A percentile compares a stretch with the other conserved stretches of the same genome.
phyloP scores from a whole-genome alignment of 202 grass and related monocot species.

The Thinopyrum obtusiflorum region DNA sequence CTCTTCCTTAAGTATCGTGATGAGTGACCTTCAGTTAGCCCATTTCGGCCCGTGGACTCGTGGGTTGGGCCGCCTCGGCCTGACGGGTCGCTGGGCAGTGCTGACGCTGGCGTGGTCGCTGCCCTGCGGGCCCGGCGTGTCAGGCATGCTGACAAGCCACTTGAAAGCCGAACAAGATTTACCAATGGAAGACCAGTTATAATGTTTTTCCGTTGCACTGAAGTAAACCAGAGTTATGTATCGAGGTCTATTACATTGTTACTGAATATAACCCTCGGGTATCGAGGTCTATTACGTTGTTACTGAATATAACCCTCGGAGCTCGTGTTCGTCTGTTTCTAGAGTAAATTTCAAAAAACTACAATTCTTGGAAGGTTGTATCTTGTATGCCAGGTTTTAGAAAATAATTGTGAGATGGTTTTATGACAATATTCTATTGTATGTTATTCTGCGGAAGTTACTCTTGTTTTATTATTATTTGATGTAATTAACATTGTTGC shows the following conservation, averaged over 20 bases:
- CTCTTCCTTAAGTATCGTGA: too few species aligned
- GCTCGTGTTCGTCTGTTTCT: neutral
- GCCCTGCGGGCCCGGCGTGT: too few species aligned
- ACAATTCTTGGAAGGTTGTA: neutral
- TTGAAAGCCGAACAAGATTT: neutral
- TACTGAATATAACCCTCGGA: neutral
- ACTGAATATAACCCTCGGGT: neutral
- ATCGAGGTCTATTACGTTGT: neutral
- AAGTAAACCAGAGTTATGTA: slow-evolving; percentile 3
- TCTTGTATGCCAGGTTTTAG: neutral
- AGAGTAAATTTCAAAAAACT: neutral
- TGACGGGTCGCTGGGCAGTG: too few species aligned
- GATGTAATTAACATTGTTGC: neutral
- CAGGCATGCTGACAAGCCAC: too few species aligned
- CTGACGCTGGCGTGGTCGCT: too few species aligned
- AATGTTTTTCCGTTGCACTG: neutral
- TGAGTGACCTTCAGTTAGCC: too few species aligned
- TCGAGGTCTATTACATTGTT: neutral
- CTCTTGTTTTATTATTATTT: slow-evolving; percentile 24
- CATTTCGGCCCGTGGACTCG: too few species aligned
- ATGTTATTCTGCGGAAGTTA: neutral
- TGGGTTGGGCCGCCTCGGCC: too few species aligned
- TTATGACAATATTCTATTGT: neutral
- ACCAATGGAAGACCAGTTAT: neutral
- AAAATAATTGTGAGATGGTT: neutral